Conservation (phyloP, 768 basidiomycete species). For the Sarcodon sp. region DNA sequence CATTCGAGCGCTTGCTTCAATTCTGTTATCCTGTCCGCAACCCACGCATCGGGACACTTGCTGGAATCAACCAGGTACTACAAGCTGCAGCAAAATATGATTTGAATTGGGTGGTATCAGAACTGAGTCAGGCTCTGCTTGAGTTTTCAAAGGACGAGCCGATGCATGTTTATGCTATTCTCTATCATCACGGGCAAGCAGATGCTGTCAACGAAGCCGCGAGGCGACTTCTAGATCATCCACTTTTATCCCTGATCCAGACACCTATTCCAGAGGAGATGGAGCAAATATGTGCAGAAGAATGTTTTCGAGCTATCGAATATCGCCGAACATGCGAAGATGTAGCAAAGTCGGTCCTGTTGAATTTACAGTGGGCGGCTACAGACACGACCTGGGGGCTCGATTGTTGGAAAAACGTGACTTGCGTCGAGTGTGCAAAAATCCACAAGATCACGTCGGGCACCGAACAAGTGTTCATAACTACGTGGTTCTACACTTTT, state of each 20-base stretch:
- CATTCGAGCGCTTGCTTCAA: neutral
- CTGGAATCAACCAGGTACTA: neutral
- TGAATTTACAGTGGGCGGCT: neutral
- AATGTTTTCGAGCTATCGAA: slow-evolving; percentile 1
- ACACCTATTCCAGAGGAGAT: neutral
- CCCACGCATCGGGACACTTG: neutral
- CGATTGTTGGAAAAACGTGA: too few relatives aligned
- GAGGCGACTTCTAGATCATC: too few relatives aligned
- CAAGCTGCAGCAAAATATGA: slow-evolving; percentile 4
- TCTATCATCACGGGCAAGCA: too few relatives aligned
- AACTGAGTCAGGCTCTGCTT: neutral
- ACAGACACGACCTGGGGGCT: neutral
- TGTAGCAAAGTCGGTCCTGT: neutral
- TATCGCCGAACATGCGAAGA: slow-evolving; percentile 1
- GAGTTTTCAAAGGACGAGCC: slow-evolving; percentile 1
- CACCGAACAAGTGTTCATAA: too few relatives aligned
- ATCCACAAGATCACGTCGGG: too few relatives aligned
- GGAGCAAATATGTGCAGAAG: neutral
- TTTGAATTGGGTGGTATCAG: neutral
- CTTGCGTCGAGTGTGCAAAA: too few relatives aligned
- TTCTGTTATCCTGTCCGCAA: slow-evolving; percentile 3
- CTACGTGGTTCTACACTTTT: too few relatives aligned
- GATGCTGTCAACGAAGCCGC: too few relatives aligned
- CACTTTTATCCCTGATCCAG: too few relatives aligned
- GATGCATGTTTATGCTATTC: slow-evolving; percentile 6